These are phyloP conservation scores for Dactylis glomerata DNA, from an alignment of 176 grass and related monocot genomes.

Conservation along the genomic window DNA sequence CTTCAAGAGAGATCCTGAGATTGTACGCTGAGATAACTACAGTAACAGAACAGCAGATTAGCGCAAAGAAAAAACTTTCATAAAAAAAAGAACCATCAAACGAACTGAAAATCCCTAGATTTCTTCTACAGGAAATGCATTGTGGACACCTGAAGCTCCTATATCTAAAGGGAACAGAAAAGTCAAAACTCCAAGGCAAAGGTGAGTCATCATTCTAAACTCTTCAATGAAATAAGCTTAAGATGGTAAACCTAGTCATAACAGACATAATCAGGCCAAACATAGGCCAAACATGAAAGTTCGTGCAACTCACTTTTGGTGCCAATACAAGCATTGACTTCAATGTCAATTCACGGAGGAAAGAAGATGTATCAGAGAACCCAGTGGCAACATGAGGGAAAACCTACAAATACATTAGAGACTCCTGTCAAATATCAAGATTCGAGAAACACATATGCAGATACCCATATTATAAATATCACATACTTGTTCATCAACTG, in stretches of 20 bases:
- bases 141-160: neutral
- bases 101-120: neutral
- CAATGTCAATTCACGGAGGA: conserved; percentile 90
- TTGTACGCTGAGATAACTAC: conserved; percentile 94
- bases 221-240: neutral
- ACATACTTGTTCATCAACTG: conserved; percentile 96
- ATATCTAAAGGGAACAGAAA: neutral
- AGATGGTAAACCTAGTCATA: neutral
- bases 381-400: conserved; percentile 96
- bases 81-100: neutral
- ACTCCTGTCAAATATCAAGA: conserved; percentile 24
- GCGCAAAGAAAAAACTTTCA: conserved; percentile 1
- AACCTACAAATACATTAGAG: conserved; percentile 53
- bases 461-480: conserved; percentile 12
- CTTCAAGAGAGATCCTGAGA: conserved; percentile 97
- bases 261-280: conserved; percentile 2
- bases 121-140: neutral
- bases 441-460: conserved; percentile 6
- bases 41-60: conserved; percentile 38
- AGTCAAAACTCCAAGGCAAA: neutral
- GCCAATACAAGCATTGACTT: conserved; percentile 97
- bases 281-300: neutral
- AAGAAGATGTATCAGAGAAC: conserved; percentile 92
- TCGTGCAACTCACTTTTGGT: conserved; percentile 72
- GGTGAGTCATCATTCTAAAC: neutral